Base-by-base conservation (phyloP, 306 rosid species). In the Quercus aquifolioides region DNA sequence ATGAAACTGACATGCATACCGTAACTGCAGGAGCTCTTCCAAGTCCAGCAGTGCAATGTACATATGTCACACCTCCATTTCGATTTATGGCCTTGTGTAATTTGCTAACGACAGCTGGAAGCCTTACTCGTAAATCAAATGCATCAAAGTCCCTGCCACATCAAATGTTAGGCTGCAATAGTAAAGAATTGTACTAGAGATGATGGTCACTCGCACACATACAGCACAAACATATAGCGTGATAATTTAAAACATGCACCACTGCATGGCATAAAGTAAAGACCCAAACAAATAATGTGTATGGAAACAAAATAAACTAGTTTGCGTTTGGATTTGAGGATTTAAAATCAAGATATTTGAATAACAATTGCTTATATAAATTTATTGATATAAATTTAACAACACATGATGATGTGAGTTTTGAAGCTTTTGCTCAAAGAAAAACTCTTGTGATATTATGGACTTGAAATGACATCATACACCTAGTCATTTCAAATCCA, bases 1-100 rank as follows among this genome's bases (percentile, higher is more conserved):
- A 76, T 28, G 73, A 72, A 86, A 69, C 69, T 79, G 30, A 28
- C 69, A 31, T 52, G 84, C 89, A 67, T 90, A 91, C 98, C 80
- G 84, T 92, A 87, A 86, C 91, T 78, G 96, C 93, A 26, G 99
- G 99, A 84, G 99, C 99, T 87, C 99, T 90, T 82, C 99, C 99
- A 73, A 96, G 89, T 81, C 99, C 99, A 79, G 99, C 99, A 80
- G 99, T 96, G 86, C 99, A 96, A 80, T 96, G 99, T 71, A 96
- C 75, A 80, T 93, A 96, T 79, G 94, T 82, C 73, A 93, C 92
- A 54, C 99, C 99, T 73, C 98, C 99, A 75, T 88, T 93, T 78
- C 78, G 80, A 69, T 87, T 91, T 77, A 93, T 20, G 68, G 97
- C 96, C 80, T 90, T 89, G 87, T 85, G 84, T 80, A 95, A 86